Percentiles rank a stretch among this genome's conserved stretches.
These are phyloP conservation scores for Cytospora chrysosperma DNA, from an alignment of 2,329 filamentous ascomycete genomes.

Conservation along the genomic window DNA sequence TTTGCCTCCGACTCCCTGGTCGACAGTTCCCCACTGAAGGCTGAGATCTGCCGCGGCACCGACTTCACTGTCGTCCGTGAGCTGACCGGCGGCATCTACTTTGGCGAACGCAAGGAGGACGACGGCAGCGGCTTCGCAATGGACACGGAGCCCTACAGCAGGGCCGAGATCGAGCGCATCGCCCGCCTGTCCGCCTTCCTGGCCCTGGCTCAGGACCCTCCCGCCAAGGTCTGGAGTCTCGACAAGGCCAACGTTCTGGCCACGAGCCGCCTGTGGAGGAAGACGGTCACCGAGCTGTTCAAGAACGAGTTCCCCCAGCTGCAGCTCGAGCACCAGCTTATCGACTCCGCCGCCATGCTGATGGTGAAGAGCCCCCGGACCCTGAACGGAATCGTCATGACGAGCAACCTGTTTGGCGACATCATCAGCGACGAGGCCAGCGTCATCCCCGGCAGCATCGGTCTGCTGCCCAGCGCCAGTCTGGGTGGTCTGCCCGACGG, in stretches of 20 bases:
- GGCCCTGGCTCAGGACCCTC: slow-evolving; percentile 73
- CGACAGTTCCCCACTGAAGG: slow-evolving; percentile 82
- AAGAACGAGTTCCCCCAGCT: slow-evolving; percentile 85
- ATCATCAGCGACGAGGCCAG: slow-evolving; percentile 95
- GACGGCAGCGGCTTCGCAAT: slow-evolving; percentile 72
- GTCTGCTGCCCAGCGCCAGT: slow-evolving; percentile 83
- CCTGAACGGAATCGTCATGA: slow-evolving; percentile 88
- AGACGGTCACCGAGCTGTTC: slow-evolving; percentile 82
- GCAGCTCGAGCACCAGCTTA: slow-evolving; percentile 82
- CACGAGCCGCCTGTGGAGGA: slow-evolving; percentile 85
- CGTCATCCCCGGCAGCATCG: slow-evolving; percentile 88
- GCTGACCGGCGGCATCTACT: slow-evolving; percentile 91
- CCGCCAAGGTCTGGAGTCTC: slow-evolving; percentile 77
- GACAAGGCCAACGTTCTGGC: slow-evolving; percentile 98
- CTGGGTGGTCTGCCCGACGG: slow-evolving; percentile 84
- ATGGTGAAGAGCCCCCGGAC: slow-evolving; percentile 91
- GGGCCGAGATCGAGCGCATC: slow-evolving; percentile 83
- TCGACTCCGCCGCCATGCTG: slow-evolving; percentile 95
- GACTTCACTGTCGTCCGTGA: slow-evolving; percentile 94
- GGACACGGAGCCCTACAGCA: slow-evolving; percentile 86
- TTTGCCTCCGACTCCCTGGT: slow-evolving; percentile 87
- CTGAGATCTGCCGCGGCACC: slow-evolving; percentile 78
- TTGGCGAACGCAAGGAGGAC: slow-evolving; percentile 81
- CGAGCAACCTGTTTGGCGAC: slow-evolving; percentile 92
- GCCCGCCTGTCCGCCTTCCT: slow-evolving; percentile 78